Percentiles rank a stretch among this genome's conserved stretches.
These are phyloP conservation scores for Saprolegnia parasitica DNA, from an alignment of 352 stramenopile species.

Conservation along the genomic window DNA sequence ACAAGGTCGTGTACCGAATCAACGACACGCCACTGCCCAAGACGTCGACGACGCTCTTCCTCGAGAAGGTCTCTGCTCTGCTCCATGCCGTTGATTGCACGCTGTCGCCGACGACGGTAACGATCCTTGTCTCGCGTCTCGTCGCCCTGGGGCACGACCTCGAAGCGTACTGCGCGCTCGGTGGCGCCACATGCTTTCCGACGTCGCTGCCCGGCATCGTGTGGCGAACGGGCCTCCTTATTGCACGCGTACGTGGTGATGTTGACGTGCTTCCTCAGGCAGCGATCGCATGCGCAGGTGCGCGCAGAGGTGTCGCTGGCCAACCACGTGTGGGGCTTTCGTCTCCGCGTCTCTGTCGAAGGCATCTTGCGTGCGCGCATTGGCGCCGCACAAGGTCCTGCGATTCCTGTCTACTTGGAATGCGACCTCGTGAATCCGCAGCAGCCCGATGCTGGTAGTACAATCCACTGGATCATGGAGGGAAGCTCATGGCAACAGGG, in stretches of 20 bases:
- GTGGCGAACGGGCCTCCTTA: constrained; percentile 22
- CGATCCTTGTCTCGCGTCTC: background rate
- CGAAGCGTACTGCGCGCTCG: background rate
- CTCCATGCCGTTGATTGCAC: constrained; percentile 10
- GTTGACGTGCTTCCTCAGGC: background rate
- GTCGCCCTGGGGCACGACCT: background rate
- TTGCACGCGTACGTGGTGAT: constrained; percentile 14
- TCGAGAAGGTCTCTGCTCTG: background rate
- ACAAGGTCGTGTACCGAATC: constrained; percentile 21
- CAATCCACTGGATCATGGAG: no score
- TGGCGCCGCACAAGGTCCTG: no score
- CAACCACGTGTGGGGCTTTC: constrained; percentile 3
- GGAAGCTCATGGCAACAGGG: no score
- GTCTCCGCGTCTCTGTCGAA: background rate
- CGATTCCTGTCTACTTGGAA: no score
- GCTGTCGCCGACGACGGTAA: background rate
- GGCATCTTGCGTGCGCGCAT: constrained; percentile 9
- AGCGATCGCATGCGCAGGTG: background rate
- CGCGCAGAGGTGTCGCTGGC: background rate
- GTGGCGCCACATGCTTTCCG: constrained; percentile 3
- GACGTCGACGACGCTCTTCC: constrained; percentile 8
- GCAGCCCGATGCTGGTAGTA: no score
- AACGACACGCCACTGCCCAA: constrained; percentile 1
- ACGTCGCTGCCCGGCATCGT: background rate
- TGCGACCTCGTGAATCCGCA: no score